These are phyloP conservation scores for Cladosporium colombiae DNA, from an alignment of 2,329 filamentous ascomycete species.

Conservation along the genomic window DNA sequence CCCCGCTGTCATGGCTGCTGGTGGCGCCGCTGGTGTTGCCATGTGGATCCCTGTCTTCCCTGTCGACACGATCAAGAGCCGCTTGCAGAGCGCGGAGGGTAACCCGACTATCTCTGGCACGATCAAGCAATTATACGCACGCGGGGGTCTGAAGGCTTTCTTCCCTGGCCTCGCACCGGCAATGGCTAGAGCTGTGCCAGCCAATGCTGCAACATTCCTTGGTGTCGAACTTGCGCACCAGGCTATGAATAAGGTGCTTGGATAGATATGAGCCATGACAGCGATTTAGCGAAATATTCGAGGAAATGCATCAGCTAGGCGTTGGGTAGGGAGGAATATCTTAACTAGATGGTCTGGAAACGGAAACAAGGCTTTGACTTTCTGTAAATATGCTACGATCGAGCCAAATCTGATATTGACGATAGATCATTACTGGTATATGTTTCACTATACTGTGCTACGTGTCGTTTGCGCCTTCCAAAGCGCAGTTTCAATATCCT, in stretches of 20 bases:
- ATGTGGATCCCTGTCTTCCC: slow-evolving; percentile 99
- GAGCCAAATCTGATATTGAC: not conserved
- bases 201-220: slow-evolving; percentile 93
- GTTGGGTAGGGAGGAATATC: not conserved
- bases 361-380: not conserved
- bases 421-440: not conserved
- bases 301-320: not conserved
- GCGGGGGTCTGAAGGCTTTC: slow-evolving; percentile 85
- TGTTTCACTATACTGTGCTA: not conserved
- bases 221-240: slow-evolving; percentile 82
- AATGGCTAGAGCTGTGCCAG: slow-evolving; percentile 87
- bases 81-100: slow-evolving; percentile 87
- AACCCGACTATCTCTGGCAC: slow-evolving; percentile 78
- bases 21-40: slow-evolving; percentile 86
- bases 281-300: not conserved
- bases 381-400: not conserved
- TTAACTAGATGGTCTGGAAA: not conserved
- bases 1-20: slow-evolving; percentile 78
- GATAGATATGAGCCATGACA: slow-evolving; percentile 3
- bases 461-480: not conserved
- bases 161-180: slow-evolving; percentile 96
- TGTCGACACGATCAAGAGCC: slow-evolving; percentile 92
- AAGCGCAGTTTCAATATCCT: not conserved
- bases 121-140: slow-evolving; percentile 77
- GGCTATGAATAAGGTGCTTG: slow-evolving; percentile 76